A percentile compares a stretch with the other conserved stretches of the same genome.
These are phyloP conservation scores for Calocybe cyanea DNA, from an alignment of 768 basidiomycete genomes.

Conservation along the genomic window DNA sequence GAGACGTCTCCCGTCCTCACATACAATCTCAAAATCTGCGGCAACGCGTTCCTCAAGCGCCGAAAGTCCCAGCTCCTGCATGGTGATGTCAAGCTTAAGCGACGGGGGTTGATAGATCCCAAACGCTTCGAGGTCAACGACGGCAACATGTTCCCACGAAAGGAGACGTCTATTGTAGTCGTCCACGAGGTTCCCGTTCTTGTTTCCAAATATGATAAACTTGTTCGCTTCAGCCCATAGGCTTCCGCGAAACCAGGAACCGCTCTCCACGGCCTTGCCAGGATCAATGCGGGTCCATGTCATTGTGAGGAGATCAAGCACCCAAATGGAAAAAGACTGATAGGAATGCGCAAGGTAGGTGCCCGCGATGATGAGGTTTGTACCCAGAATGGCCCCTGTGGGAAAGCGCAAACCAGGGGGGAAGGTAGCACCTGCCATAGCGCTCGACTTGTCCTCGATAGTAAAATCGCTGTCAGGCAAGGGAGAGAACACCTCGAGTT, in stretches of 20 bases:
- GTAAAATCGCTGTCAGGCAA: conserved; percentile 71
- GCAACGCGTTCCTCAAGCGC: conserved; percentile 76
- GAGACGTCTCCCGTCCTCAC: conserved; percentile 85
- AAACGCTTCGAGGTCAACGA: conserved; percentile 89
- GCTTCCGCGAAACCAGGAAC: conserved; percentile 94
- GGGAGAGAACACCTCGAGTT: conserved; percentile 89
- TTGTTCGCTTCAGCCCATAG: conserved; percentile 82
- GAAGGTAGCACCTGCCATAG: conserved; percentile 78
- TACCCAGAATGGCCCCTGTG: conserved; percentile 87
- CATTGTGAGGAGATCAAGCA: conserved; percentile 80
- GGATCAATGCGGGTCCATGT: conserved; percentile 88
- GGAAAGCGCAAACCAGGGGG: conserved; percentile 97
- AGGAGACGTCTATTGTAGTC: conserved; percentile 90
- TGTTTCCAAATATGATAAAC: conserved; percentile 90
- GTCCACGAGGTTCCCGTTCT: conserved; percentile 80
- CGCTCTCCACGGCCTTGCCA: conserved; percentile 77
- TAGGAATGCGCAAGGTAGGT: conserved; percentile 93
- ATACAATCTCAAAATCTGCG: conserved; percentile 91
- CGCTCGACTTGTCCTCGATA: conserved; percentile 73
- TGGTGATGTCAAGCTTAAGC: conserved; percentile 57
- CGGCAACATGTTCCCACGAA: conserved; percentile 89
- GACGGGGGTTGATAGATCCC: conserved; percentile 91
- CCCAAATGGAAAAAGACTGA: conserved; percentile 96
- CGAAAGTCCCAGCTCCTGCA: conserved; percentile 83
- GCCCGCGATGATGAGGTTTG: conserved; percentile 89